These are phyloP conservation scores for Diplotaxis tenuifolia DNA, from an alignment of 345 rosid species.

Conservation along the genomic window DNA sequence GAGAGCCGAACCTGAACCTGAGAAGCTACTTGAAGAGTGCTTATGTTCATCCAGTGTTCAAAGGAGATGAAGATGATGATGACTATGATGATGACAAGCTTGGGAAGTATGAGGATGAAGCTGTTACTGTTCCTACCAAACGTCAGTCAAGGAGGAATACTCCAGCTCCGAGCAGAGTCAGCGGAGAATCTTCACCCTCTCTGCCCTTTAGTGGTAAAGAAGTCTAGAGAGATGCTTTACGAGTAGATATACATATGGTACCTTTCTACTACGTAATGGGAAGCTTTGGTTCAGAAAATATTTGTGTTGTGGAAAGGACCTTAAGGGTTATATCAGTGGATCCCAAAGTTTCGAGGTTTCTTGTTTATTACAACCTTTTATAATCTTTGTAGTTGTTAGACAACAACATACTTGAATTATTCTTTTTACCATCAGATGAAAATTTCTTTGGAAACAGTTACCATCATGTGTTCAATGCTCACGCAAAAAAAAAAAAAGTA, in stretches of 20 bases:
- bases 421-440: background rate
- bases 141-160: conserved; percentile 58
- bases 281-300: background rate
- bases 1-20: conserved; percentile 73
- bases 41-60: conserved; percentile 79
- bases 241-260: background rate
- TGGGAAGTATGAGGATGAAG: conserved; percentile 46
- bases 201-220: conserved; percentile 30
- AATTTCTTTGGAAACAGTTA: background rate
- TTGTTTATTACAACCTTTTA: too few relatives aligned
- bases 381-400: background rate
- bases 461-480: background rate
- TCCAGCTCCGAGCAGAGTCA: conserved; percentile 50
- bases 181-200: conserved; percentile 46
- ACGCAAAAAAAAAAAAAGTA: background rate
- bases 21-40: conserved; percentile 70
- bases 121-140: conserved; percentile 69
- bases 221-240: conserved; percentile 21
- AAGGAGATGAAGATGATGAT: conserved; percentile 46
- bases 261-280: conserved; percentile 23
- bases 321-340: background rate
- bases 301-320: conserved; percentile 14
- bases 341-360: too few relatives aligned
- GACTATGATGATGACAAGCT: conserved; percentile 35
- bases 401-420: background rate